Evolutionary conservation across 2,329 filamentous ascomycete species (phyloP).

Genomic region (Onygena corvina): DNA sequence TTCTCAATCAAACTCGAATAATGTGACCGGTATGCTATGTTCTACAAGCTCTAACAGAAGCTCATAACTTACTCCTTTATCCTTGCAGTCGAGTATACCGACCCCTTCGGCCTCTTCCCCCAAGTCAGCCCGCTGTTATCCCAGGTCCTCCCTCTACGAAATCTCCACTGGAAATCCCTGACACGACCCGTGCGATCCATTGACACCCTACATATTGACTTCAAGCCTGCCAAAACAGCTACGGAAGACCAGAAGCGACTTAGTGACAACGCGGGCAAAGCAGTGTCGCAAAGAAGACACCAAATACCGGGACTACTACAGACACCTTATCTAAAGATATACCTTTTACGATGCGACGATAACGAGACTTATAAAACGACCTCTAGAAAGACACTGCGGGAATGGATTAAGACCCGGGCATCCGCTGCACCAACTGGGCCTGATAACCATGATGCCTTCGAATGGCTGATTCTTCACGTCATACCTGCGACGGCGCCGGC

Average conservation of each 20-base stretch:
- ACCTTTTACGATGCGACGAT: conserved; percentile 84
- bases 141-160: conserved; percentile 69
- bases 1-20: conserved; percentile 48
- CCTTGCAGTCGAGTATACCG: conserved; percentile 76
- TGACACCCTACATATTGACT: conserved; percentile 78
- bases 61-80: conserved; percentile 7
- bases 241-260: conserved; percentile 26
- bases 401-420: conserved; percentile 78
- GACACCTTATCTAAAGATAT: conserved; percentile 86
- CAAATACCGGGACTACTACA: conserved; percentile 89
- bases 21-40: conserved; percentile 54
- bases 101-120: conserved; percentile 79
- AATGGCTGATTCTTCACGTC: conserved; percentile 90
- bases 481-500: conserved; percentile 84
- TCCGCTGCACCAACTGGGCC: conserved; percentile 48
- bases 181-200: conserved; percentile 85
- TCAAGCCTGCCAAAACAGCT: conserved; percentile 52
- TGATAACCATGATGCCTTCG: conserved; percentile 91
- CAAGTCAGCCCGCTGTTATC: conserved; percentile 66
- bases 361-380: conserved; percentile 83
- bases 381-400: conserved; percentile 64
- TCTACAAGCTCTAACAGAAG: background rate
- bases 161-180: conserved; percentile 95
- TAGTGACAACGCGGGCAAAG: conserved; percentile 27
- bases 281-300: conserved; percentile 53